Evolutionary conservation across 164 flowering plant species (phyloP).

Genomic region (Akebia trifoliata): DNA sequence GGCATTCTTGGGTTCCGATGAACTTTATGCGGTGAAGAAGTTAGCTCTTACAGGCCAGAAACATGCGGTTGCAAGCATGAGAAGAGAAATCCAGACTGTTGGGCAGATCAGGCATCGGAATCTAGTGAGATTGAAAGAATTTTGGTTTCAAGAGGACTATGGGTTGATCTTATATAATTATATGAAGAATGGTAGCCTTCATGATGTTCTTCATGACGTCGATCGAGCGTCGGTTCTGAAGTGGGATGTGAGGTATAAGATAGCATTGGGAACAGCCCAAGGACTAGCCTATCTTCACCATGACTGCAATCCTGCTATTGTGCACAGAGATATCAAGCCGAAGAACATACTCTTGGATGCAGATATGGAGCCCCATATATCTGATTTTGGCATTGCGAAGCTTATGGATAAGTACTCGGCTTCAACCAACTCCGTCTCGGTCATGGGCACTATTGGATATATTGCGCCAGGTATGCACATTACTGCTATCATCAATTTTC

Average conservation of each 20-base stretch:
- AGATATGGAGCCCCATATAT: slow-evolving; percentile 73
- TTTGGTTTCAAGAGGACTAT: slow-evolving; percentile 61
- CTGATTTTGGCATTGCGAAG: slow-evolving; percentile 80
- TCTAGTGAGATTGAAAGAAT: slow-evolving; percentile 48
- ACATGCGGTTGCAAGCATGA: slow-evolving; percentile 44
- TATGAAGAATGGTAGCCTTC: slow-evolving; percentile 77
- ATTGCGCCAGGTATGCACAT: slow-evolving; percentile 66
- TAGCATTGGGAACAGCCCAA: slow-evolving; percentile 69
- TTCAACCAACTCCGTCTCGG: slow-evolving; percentile 24
- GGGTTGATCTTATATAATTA: slow-evolving; percentile 58
- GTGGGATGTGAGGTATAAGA: slow-evolving; percentile 51
- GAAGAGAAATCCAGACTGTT: slow-evolving; percentile 58
- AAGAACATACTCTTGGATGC: slow-evolving; percentile 62
- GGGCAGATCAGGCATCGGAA: slow-evolving; percentile 69
- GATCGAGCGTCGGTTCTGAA: slow-evolving; percentile 26
- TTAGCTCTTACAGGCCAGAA: slow-evolving; percentile 33
- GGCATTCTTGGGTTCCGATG: slow-evolving; percentile 32
- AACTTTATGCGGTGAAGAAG: slow-evolving; percentile 60
- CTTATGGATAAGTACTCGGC: slow-evolving; percentile 48
- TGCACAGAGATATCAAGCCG: slow-evolving; percentile 79
- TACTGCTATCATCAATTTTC: not conserved
- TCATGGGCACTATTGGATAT: slow-evolving; percentile 61
- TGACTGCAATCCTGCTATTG: slow-evolving; percentile 63
- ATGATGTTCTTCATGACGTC: slow-evolving; percentile 47
- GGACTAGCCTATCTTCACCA: slow-evolving; percentile 71